Conservation (phyloP, 2,329 filamentous ascomycete genomes). For the Didymella pomorum region DNA sequence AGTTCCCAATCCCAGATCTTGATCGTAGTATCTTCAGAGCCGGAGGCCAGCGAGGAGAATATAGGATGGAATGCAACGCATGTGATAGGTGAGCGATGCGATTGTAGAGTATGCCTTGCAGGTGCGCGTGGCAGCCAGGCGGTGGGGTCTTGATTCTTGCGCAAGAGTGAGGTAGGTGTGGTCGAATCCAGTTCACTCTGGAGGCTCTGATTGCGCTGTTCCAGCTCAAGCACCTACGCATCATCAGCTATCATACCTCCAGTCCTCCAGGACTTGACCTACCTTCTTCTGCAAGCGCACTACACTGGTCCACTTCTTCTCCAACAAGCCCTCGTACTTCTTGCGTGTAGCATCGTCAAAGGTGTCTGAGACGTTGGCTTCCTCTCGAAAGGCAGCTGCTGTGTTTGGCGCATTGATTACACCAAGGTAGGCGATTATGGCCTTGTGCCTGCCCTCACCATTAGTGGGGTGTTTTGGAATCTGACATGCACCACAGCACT, state of each 20-base stretch:
- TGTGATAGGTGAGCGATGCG: conserved; percentile 81
- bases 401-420: conserved; percentile 75
- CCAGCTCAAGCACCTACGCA: conserved; percentile 87
- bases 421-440: conserved; percentile 86
- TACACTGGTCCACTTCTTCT: conserved; percentile 99
- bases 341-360: conserved; percentile 85
- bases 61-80: conserved; percentile 92
- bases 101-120: conserved; percentile 81
- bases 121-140: conserved; percentile 88
- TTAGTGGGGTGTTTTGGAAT: conserved; percentile 23
- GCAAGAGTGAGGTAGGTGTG: conserved; percentile 78
- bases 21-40: conserved; percentile 90
- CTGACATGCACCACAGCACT: conserved; percentile 49
- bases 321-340: conserved; percentile 91
- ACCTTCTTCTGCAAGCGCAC: conserved; percentile 96
- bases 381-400: conserved; percentile 76
- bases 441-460: conserved; percentile 75
- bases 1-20: conserved; percentile 98
- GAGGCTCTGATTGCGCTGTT: conserved; percentile 74
- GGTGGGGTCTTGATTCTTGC: conserved; percentile 81
- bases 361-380: conserved; percentile 74
- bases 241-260: conserved; percentile 24
- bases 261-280: conserved; percentile 20
- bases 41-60: conserved; percentile 88
- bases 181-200: conserved; percentile 86